Conservation (phyloP, 1,284 basidiomycete genomes). For the Tilletiaria anomala region DNA sequence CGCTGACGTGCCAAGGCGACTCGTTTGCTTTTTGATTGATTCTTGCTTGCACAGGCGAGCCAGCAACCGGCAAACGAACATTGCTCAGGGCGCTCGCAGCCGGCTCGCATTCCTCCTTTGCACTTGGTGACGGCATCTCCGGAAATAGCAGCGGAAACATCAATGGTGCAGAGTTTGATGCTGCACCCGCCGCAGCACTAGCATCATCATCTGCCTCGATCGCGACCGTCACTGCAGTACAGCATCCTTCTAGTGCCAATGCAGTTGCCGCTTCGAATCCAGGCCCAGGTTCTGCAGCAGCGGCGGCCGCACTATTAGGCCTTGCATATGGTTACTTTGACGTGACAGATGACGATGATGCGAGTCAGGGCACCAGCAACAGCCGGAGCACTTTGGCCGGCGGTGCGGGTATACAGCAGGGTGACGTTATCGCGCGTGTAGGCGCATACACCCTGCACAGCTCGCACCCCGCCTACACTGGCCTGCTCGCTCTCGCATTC, state of each 20-base stretch:
- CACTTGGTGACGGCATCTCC: too few relatives aligned
- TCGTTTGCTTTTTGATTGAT: too few relatives aligned
- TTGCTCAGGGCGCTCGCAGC: slow-evolving; percentile 50
- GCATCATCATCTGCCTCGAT: background rate
- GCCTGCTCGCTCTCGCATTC: slow-evolving; percentile 68
- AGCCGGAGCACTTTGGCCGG: background rate
- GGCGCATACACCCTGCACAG: slow-evolving; percentile 81
- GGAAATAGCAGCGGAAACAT: too few relatives aligned
- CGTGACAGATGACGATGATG: slow-evolving; percentile 26
- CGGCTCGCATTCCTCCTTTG: background rate
- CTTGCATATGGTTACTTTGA: slow-evolving; percentile 30
- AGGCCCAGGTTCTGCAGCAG: too few relatives aligned
- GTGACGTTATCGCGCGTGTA: slow-evolving; percentile 40
- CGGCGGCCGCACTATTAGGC: too few relatives aligned
- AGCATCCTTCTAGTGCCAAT: slow-evolving; percentile 9
- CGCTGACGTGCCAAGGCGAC: too few relatives aligned
- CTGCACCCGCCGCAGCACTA: background rate
- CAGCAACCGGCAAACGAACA: slow-evolving; percentile 60
- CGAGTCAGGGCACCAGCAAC: slow-evolving; percentile 7
- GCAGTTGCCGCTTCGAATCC: too few relatives aligned
- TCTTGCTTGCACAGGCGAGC: slow-evolving; percentile 48
- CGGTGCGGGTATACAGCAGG: background rate
- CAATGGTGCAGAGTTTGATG: too few relatives aligned
- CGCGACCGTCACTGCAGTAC: background rate
- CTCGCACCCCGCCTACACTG: slow-evolving; percentile 55